Evolutionary conservation across 148 eudicot species (phyloP).

Genomic region (Amaranthus palmeri): DNA sequence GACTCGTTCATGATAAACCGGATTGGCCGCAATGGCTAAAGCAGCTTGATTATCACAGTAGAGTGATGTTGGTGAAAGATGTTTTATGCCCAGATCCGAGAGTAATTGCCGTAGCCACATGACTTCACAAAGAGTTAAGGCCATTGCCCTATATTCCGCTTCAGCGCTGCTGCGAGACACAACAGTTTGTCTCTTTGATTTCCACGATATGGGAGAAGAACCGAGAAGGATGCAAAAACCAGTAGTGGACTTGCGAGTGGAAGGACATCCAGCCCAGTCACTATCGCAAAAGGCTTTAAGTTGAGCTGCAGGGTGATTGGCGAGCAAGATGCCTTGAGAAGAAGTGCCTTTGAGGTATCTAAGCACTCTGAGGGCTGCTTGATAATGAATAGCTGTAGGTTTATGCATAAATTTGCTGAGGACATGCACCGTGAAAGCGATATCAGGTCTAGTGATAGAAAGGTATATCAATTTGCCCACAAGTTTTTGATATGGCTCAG

Average conservation of each 20-base stretch:
- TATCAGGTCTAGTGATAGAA: not conserved
- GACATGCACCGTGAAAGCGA: not conserved
- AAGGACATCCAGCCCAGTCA: not conserved
- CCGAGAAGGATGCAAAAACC: not conserved
- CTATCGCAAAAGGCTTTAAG: not conserved
- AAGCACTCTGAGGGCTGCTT: not conserved
- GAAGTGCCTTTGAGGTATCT: not conserved
- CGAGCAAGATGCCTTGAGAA: not conserved
- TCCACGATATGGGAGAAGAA: too few species aligned
- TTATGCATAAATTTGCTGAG: not conserved
- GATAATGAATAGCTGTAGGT: not conserved
- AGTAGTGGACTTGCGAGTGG: not conserved
- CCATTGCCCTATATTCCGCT: too few species aligned
- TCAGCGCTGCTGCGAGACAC: too few species aligned
- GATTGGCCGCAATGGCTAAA: not conserved
- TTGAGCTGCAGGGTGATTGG: not conserved
- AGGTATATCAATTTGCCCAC: not conserved
- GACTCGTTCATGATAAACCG: not conserved
- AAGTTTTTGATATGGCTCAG: not conserved
- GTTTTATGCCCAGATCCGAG: not conserved
- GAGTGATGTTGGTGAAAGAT: not conserved
- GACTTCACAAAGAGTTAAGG: too few species aligned
- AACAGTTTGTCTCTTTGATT: too few species aligned
- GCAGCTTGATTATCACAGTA: slow-evolving; percentile 8
- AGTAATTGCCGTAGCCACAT: not conserved